A percentile compares a stretch with the other conserved stretches of the same genome.
These are phyloP conservation scores for Komagataella mondaviorum DNA, from an alignment of 805 yeast species.

Conservation along the genomic window DNA sequence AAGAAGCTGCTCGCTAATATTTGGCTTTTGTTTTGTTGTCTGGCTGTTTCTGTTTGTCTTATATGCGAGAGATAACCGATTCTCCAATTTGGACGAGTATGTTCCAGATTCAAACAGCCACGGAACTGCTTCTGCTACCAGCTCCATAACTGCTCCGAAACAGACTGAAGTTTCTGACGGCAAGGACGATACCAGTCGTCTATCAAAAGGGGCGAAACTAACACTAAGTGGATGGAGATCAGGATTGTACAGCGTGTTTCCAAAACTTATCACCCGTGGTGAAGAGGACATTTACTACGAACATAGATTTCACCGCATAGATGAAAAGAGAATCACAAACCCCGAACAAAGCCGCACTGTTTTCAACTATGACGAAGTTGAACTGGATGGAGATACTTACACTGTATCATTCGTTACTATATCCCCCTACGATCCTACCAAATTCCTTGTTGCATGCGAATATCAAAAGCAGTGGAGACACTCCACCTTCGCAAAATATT, in stretches of 20 bases:
- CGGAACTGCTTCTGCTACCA: background rate
- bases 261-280: background rate
- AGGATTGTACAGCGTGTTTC: slow-evolving; percentile 10
- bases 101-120: slow-evolving; percentile 3
- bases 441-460: slow-evolving; percentile 12
- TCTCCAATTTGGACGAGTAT: slow-evolving; percentile 7
- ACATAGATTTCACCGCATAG: background rate
- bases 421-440: background rate
- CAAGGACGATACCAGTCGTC: background rate
- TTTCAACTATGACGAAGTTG: background rate
- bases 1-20: slow-evolving; percentile 2
- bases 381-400: background rate
- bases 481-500: slow-evolving; percentile 47
- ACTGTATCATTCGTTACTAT: background rate
- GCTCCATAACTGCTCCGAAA: background rate
- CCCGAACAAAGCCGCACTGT: background rate
- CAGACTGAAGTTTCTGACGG: background rate
- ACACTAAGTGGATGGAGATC: slow-evolving; percentile 2
- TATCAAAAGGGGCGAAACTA: background rate
- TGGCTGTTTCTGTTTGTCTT: slow-evolving; percentile 14
- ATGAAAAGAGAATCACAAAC: background rate
- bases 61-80: slow-evolving; percentile 10
- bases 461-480: slow-evolving; percentile 48
- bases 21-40: slow-evolving; percentile 8
- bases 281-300: background rate